Conservation (phyloP, 345 rosid genomes). For the Arabis alpina region DNA sequence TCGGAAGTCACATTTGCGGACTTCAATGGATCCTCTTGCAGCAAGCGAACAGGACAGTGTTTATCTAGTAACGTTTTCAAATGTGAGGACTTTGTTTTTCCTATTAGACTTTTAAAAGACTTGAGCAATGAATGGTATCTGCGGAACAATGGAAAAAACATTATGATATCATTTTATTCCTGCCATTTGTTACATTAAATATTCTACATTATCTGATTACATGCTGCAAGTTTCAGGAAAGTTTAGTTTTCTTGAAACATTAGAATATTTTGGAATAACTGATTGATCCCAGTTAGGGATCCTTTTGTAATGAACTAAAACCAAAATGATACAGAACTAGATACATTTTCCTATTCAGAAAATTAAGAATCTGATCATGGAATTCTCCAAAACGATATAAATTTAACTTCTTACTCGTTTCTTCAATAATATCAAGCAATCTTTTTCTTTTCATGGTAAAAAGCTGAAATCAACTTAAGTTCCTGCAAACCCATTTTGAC, state of each 20-base stretch:
- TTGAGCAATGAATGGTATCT: slow-evolving; percentile 68
- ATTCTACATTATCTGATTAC: slow-evolving; percentile 4
- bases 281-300: not conserved
- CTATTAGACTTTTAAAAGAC: slow-evolving; percentile 60
- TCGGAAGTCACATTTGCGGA: slow-evolving; percentile 20
- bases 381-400: not conserved
- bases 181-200: not conserved
- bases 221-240: slow-evolving; percentile 17
- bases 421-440: not conserved
- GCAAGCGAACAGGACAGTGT: slow-evolving; percentile 62
- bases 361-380: not conserved
- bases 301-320: not conserved
- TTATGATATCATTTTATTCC: slow-evolving; percentile 1
- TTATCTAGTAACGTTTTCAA: slow-evolving; percentile 62
- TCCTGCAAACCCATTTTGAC: slow-evolving; percentile 1
- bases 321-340: slow-evolving; percentile 3
- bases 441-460: not conserved
- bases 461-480: not conserved
- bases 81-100: slow-evolving; percentile 54
- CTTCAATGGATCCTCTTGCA: slow-evolving; percentile 35
- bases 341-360: not conserved
- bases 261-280: slow-evolving; percentile 5
- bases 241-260: slow-evolving; percentile 13
- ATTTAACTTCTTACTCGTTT: not conserved
- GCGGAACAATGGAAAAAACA: slow-evolving; percentile 18